Conservation (phyloP, 257 asterid species). For the Phtheirospermum japonicum region DNA sequence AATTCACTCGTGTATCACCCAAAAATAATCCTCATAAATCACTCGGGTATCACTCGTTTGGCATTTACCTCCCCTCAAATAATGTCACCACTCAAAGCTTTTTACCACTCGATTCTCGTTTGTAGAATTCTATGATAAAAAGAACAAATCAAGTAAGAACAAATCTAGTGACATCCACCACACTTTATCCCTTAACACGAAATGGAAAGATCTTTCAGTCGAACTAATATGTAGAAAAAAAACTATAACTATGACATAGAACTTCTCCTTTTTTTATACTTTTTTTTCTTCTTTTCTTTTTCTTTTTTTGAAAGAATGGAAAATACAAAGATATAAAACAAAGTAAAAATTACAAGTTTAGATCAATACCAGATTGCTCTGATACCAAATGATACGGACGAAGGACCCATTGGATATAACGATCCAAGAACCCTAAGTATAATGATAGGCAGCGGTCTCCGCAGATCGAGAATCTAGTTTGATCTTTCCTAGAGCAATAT, state of each 20-base stretch:
- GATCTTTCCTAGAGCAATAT: too few relatives aligned
- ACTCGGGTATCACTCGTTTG: not conserved
- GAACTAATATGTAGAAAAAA: too few relatives aligned
- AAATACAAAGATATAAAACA: not conserved
- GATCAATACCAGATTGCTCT: not conserved
- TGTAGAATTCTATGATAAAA: too few relatives aligned
- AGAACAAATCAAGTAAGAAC: too few relatives aligned
- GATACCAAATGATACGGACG: not conserved
- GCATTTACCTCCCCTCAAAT: not conserved
- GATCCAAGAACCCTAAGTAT: not conserved
- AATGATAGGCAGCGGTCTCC: not conserved
- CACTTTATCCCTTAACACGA: not conserved
- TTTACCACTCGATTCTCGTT: too few relatives aligned
- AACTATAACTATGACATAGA: too few relatives aligned
- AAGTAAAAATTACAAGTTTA: too few relatives aligned
- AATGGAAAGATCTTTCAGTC: too few relatives aligned
- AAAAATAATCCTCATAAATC: too few relatives aligned
- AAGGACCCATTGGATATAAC: not conserved
- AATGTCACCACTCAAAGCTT: conserved; percentile 1
- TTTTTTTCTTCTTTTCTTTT: too few relatives aligned
- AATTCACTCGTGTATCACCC: too few relatives aligned
- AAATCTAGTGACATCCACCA: not conserved
- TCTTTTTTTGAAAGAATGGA: not conserved
- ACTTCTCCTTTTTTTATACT: too few relatives aligned
- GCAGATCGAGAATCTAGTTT: not conserved